Base-by-base conservation (phyloP, 75 land plant genomes). In the Cupressus sempervirens region DNA sequence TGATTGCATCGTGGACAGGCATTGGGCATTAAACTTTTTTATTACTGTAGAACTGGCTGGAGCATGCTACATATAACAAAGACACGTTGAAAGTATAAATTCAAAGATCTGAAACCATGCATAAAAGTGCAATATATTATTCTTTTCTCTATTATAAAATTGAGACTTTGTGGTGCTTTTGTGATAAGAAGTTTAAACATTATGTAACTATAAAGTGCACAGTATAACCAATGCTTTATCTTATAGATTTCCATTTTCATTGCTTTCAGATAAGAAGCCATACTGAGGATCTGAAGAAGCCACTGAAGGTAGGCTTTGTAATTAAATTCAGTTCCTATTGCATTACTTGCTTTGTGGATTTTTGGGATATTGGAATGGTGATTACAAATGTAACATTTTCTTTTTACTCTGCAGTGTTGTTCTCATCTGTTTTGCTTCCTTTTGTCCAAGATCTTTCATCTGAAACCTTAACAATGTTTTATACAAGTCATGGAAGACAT, bases 281-380 rank as follows among this genome's bases (percentile, higher is more conserved):
- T 26, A 43, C 65, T 9, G 85, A 87, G 23, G 88, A 87, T 46
- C 70, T 87, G 34, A 87, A 87, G 62, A 87, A 87, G 76, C 88
- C 88, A 41, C 38, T 87, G 18, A 87, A 85, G 88, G 88, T 87
- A 85, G 43, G 70, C 46, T 58, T 38, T 53, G 38, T 84, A 45
- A 45, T 15, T 36, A 45, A 12, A 43, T 77, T 23, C 3, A 23
- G 40, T 26, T 77, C 36, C 18, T 40, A 15, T 38, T 75, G 18
- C 77, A 75, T 75, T 38, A 12, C 3, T 77, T 43, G 46, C 4
- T 77, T 77, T 13, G 29, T 43, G 80, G 45, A 26, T 41, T 9
- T 77, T 43, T 29, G 1, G 3, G 5, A 5, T 23, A 77, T 7
- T 77, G 23, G 1, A 23, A 43, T 38, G 48, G 5, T 75, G 16